These are phyloP conservation scores for Neurospora africana DNA, from an alignment of 495 filamentous ascomycete species.

Conservation along the genomic window DNA sequence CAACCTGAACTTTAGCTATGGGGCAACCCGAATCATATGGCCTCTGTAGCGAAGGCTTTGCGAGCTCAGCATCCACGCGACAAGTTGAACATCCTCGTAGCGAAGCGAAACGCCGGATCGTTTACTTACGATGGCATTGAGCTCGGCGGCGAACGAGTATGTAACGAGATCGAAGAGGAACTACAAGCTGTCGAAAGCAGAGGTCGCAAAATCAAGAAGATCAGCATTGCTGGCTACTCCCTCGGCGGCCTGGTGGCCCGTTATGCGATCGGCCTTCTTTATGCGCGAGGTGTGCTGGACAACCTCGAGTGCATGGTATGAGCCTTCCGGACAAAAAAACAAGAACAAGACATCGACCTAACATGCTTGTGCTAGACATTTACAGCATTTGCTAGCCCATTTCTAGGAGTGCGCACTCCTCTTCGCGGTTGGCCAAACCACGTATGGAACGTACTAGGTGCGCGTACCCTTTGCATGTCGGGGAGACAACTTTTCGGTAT, in stretches of 20 bases:
- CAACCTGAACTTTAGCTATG: constrained; percentile 51
- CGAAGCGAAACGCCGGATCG: constrained; percentile 68
- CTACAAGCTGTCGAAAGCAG: constrained; percentile 50
- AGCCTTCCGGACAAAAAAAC: background rate
- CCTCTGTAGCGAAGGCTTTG: constrained; percentile 56
- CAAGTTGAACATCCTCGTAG: constrained; percentile 59
- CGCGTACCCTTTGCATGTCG: constrained; percentile 63
- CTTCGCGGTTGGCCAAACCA: constrained; percentile 53
- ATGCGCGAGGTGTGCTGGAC: constrained; percentile 68
- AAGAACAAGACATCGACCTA: constrained; percentile 3
- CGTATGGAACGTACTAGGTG: constrained; percentile 73
- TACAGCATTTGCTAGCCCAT: constrained; percentile 82
- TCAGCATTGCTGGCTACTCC: constrained; percentile 84
- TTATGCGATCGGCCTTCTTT: constrained; percentile 78
- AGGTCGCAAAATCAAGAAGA: constrained; percentile 64
- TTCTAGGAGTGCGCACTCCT: constrained; percentile 76
- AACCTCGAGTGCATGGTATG: constrained; percentile 64
- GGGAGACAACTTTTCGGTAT: constrained; percentile 81
- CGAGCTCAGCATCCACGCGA: constrained; percentile 53
- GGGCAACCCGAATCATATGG: constrained; percentile 83
- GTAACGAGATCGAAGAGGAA: constrained; percentile 76
- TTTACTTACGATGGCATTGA: constrained; percentile 96
- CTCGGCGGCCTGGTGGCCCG: constrained; percentile 79
- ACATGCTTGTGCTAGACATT: constrained; percentile 56
- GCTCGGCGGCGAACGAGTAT: constrained; percentile 77